Evolutionary conservation across 176 grass and related monocot species (phyloP).

Genomic region (Alopecurus myosuroides): DNA sequence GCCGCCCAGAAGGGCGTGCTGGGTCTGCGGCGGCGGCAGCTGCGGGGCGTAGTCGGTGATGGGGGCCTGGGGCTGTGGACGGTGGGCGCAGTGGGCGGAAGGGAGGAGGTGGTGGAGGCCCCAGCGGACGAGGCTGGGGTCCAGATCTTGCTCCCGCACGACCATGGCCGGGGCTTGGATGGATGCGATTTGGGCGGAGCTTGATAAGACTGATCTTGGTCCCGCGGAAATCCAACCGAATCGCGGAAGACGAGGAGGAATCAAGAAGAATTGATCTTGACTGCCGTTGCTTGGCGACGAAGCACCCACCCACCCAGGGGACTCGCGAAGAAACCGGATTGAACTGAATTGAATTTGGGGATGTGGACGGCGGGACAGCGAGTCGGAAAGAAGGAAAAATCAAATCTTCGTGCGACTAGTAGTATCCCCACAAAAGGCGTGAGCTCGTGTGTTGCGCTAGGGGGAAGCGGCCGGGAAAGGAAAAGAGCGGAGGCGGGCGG

Average conservation of each 20-base stretch:
- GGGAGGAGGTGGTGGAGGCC: conserved; percentile 62
- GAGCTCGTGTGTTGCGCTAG: too few species aligned
- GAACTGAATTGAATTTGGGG: neutral
- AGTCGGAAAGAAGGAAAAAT: neutral
- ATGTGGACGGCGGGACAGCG: neutral
- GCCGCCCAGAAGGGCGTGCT: conserved; percentile 21
- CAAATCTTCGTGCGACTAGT: neutral
- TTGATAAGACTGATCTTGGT: neutral
- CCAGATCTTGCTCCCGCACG: conserved; percentile 48
- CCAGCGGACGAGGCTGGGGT: conserved; percentile 50
- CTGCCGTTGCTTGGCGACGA: neutral
- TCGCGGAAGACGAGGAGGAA: neutral
- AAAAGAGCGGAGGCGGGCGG: neutral
- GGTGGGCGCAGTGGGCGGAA: neutral
- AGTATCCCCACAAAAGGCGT: too few species aligned
- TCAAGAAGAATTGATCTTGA: neutral
- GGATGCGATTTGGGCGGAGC: neutral
- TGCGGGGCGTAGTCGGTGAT: neutral
- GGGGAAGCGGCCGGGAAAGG: too few species aligned
- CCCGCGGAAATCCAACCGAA: neutral
- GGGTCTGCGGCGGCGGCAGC: neutral
- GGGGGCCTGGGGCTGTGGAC: conserved; percentile 4
- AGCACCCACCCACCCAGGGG: neutral
- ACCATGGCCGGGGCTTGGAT: conserved; percentile 15
- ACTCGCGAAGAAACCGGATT: neutral